Conservation (phyloP, 2,329 filamentous ascomycete genomes). For the Alternaria sp. region DNA sequence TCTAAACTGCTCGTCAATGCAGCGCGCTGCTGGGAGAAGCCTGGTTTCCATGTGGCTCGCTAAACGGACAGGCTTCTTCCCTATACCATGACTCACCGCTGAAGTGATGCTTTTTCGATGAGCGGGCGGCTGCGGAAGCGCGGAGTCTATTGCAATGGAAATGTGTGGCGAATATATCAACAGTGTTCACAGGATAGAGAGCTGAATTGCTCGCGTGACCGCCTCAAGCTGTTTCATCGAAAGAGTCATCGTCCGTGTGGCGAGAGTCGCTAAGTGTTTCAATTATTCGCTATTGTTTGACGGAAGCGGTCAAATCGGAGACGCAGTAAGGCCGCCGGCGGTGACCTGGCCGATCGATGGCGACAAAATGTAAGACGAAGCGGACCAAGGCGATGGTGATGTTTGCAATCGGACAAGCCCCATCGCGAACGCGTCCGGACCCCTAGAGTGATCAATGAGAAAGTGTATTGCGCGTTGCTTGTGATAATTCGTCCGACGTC, state of each 20-base stretch:
- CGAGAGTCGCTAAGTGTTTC: constrained; percentile 9
- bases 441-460: constrained; percentile 6
- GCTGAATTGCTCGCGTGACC: constrained; percentile 10
- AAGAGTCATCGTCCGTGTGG: constrained; percentile 2
- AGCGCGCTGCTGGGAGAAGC: constrained; percentile 18
- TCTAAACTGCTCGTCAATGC: constrained; percentile 30
- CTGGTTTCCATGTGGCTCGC: constrained; percentile 23
- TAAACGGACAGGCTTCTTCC: constrained; percentile 23
- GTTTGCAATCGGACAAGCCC: constrained; percentile 14
- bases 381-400: constrained; percentile 11
- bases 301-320: constrained; percentile 11
- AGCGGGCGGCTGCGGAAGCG: constrained; percentile 2
- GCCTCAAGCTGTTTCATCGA: not conserved
- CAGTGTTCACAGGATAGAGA: not conserved
- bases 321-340: constrained; percentile 4
- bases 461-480: constrained; percentile 14
- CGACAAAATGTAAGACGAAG: constrained; percentile 6
- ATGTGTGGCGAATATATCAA: not conserved
- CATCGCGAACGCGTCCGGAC: constrained; percentile 5
- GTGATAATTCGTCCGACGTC: constrained; percentile 26
- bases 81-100: constrained; percentile 31
- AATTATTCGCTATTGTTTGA: constrained; percentile 1
- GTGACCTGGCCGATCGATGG: constrained; percentile 18
- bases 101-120: constrained; percentile 3
- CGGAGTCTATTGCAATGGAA: not conserved